Conservation (phyloP, 805 yeast genomes). For the Torulaspora delbrueckii region DNA sequence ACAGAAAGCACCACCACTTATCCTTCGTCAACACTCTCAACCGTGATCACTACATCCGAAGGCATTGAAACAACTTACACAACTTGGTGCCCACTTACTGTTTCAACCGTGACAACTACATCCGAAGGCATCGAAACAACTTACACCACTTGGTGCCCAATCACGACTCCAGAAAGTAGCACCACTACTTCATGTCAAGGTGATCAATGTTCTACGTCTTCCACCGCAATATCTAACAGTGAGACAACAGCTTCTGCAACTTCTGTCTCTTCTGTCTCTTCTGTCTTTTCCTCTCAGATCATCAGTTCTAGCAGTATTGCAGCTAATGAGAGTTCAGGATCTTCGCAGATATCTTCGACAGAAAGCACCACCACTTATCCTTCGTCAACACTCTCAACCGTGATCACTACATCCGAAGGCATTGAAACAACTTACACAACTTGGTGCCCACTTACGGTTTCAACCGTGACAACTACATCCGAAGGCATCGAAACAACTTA, state of each 20-base stretch:
- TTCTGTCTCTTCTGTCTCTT: background rate
- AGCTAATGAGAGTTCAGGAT: background rate
- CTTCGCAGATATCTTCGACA: background rate
- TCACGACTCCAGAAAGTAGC: constrained; percentile 1
- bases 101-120: background rate
- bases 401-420: constrained; percentile 31
- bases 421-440: constrained; percentile 39
- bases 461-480: background rate
- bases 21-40: constrained; percentile 15
- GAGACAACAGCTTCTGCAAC: background rate
- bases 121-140: background rate
- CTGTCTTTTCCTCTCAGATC: background rate
- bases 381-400: constrained; percentile 22
- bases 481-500: background rate
- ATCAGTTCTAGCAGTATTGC: background rate
- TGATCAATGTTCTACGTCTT: background rate
- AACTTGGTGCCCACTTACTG: constrained; percentile 38
- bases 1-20: background rate
- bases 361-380: background rate
- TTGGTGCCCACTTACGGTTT: constrained; percentile 35
- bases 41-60: constrained; percentile 30
- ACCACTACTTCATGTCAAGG: background rate
- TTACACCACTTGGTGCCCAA: constrained; percentile 35
- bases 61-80: constrained; percentile 39
- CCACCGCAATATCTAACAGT: background rate